phyloP scores from a whole-genome alignment of 768 basidiomycete genomes.

The Tricholoma sp. region DNA sequence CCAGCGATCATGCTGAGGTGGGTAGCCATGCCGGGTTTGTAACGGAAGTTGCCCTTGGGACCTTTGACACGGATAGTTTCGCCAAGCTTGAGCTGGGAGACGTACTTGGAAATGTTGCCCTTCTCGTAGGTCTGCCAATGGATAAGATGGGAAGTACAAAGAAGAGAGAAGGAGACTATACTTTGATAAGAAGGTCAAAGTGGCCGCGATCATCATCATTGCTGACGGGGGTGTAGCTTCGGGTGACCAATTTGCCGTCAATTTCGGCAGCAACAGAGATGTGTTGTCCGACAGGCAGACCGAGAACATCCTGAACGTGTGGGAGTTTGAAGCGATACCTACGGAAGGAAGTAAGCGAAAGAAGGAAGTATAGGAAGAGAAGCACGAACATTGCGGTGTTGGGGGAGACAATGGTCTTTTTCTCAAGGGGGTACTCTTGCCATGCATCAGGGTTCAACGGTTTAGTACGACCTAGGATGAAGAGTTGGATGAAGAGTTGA shows the following conservation, averaged over 20 bases:
- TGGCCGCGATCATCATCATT: slow-evolving; percentile 89
- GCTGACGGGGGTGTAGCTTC: slow-evolving; percentile 95
- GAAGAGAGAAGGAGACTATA: slow-evolving; percentile 24
- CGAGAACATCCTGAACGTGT: slow-evolving; percentile 68
- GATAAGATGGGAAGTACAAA: neutral
- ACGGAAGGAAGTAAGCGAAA: neutral
- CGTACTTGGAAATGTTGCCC: slow-evolving; percentile 91
- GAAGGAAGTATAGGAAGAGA: neutral
- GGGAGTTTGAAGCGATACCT: slow-evolving; percentile 94
- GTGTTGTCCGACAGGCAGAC: slow-evolving; percentile 96
- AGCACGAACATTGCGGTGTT: slow-evolving; percentile 87
- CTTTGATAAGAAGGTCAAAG: slow-evolving; percentile 98
- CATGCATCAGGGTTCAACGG: slow-evolving; percentile 74
- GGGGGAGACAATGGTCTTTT: slow-evolving; percentile 83
- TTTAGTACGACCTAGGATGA: slow-evolving; percentile 46
- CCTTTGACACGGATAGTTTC: slow-evolving; percentile 90
- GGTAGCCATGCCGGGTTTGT: slow-evolving; percentile 63
- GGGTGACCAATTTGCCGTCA: slow-evolving; percentile 82
- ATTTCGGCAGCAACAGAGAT: slow-evolving; percentile 89
- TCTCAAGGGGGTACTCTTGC: slow-evolving; percentile 74
- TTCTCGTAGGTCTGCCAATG: slow-evolving; percentile 81
- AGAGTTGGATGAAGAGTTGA: slow-evolving; percentile 10
- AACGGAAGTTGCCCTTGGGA: slow-evolving; percentile 93
- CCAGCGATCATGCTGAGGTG: slow-evolving; percentile 97
- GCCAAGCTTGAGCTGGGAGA: slow-evolving; percentile 79